These are phyloP conservation scores for Asterophora parasitica DNA, from an alignment of 768 basidiomycete species.

Conservation along the genomic window DNA sequence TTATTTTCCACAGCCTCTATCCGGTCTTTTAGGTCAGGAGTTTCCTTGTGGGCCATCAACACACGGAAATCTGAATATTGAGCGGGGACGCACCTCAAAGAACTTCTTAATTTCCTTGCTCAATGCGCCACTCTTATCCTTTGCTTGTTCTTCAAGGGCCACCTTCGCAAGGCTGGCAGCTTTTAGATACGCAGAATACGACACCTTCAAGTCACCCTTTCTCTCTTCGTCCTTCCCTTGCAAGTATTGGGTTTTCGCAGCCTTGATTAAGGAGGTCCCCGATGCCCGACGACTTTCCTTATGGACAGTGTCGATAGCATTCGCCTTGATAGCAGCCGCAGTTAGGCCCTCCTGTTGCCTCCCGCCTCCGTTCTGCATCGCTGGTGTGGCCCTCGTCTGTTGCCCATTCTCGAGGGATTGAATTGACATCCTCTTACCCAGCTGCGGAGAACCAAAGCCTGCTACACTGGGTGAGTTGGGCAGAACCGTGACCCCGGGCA, in stretches of 20 bases:
- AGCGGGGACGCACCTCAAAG: constrained; percentile 46
- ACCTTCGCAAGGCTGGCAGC: constrained; percentile 55
- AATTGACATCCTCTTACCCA: constrained; percentile 24
- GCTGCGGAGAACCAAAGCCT: constrained; percentile 25
- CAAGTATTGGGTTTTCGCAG: constrained; percentile 54
- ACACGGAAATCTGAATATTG: constrained; percentile 4
- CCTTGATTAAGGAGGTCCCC: constrained; percentile 53
- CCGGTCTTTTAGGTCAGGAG: constrained; percentile 38
- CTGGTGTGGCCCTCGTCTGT: constrained; percentile 19
- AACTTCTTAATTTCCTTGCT: constrained; percentile 64
- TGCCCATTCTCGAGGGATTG: constrained; percentile 12
- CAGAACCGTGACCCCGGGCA: constrained; percentile 27
- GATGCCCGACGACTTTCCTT: constrained; percentile 44
- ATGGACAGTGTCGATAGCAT: constrained; percentile 30
- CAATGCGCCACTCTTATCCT: constrained; percentile 48
- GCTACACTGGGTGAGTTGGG: constrained; percentile 22
- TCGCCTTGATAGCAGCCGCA: constrained; percentile 39
- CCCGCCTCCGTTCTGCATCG: constrained; percentile 19
- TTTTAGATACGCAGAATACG: constrained; percentile 55
- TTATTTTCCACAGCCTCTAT: constrained; percentile 41
- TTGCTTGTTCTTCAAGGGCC: constrained; percentile 56
- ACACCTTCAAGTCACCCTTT: constrained; percentile 56
- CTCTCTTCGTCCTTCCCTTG: constrained; percentile 48
- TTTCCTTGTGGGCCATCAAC: background rate
- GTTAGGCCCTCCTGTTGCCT: constrained; percentile 32